Evolutionary conservation across 2,329 filamentous ascomycete genomes (phyloP).

Genomic region (Clonostachys sp.): DNA sequence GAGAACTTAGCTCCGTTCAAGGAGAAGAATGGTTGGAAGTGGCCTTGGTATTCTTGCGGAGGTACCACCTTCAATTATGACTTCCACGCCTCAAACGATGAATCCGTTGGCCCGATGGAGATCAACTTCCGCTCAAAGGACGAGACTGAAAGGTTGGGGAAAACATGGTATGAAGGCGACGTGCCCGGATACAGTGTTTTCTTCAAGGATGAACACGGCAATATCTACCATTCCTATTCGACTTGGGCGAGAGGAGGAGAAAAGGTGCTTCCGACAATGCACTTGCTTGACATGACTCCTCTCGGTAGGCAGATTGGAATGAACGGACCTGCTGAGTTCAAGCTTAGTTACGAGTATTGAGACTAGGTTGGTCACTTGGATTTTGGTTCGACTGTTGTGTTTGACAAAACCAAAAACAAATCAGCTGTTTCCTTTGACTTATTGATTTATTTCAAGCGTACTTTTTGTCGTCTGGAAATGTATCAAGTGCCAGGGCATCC

Average conservation of each 20-base stretch:
- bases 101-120: slow-evolving; percentile 12
- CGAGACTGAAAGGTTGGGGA: slow-evolving; percentile 17
- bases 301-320: slow-evolving; percentile 20
- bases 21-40: slow-evolving; percentile 29
- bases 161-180: slow-evolving; percentile 19
- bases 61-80: slow-evolving; percentile 32
- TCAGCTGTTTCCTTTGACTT: no score
- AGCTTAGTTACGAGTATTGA: slow-evolving; percentile 15
- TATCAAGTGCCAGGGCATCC: no score
- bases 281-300: slow-evolving; percentile 25
- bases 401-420: no score
- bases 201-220: slow-evolving; percentile 14
- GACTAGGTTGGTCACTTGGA: not conserved
- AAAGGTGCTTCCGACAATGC: slow-evolving; percentile 18
- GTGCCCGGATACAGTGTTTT: slow-evolving; percentile 30
- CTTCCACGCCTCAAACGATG: slow-evolving; percentile 26
- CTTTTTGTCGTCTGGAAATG: no score
- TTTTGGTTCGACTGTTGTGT: no score
- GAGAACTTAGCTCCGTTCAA: slow-evolving; percentile 27
- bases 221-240: slow-evolving; percentile 31
- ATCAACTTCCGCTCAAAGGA: slow-evolving; percentile 17
- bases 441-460: no score
- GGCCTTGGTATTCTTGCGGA: slow-evolving; percentile 31
- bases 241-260: slow-evolving; percentile 23
- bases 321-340: slow-evolving; percentile 16